A percentile compares a stretch with the other conserved stretches of the same genome.
Evolutionary conservation across 139 green algal species (phyloP).

Genomic region (Volvox africanus): DNA sequence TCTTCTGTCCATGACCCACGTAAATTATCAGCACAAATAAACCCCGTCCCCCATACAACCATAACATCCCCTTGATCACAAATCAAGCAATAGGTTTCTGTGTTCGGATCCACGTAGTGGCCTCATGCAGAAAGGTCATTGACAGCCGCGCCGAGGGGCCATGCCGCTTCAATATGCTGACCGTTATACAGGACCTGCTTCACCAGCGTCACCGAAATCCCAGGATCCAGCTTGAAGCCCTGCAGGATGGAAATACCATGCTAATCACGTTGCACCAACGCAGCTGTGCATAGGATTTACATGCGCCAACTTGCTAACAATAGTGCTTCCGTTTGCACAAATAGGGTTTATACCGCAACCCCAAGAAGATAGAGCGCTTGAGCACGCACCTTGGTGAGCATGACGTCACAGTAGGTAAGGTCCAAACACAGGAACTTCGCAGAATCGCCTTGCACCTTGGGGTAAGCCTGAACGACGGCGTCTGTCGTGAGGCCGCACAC

Average conservation of each 20-base stretch:
- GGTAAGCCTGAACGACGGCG: slow-evolving; percentile 35
- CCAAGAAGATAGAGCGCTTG: not conserved
- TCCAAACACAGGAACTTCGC: slow-evolving; percentile 93
- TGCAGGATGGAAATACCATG: slow-evolving; percentile 10
- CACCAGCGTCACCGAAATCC: slow-evolving; percentile 60
- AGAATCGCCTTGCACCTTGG: slow-evolving; percentile 36
- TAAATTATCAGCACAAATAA: too few relatives aligned
- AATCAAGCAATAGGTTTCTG: too few relatives aligned
- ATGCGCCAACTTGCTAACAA: not conserved
- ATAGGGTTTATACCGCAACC: not conserved
- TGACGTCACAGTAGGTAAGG: slow-evolving; percentile 86
- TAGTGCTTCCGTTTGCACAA: not conserved
- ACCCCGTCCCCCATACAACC: too few relatives aligned
- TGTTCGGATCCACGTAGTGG: too few relatives aligned
- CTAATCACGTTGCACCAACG: too few relatives aligned
- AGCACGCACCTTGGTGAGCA: slow-evolving; percentile 76
- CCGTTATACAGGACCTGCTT: slow-evolving; percentile 89
- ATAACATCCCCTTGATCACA: too few relatives aligned
- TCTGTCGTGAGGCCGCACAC: slow-evolving; percentile 52
- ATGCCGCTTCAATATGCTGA: slow-evolving; percentile 91
- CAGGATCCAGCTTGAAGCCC: slow-evolving; percentile 82
- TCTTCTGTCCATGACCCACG: too few relatives aligned
- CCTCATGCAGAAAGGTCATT: slow-evolving; percentile 55
- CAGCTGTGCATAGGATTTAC: too few relatives aligned
- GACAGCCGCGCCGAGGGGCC: slow-evolving; percentile 93